phyloP scores from a whole-genome alignment of 2,329 filamentous ascomycete species.

The Aspergillus jensenii region DNA sequence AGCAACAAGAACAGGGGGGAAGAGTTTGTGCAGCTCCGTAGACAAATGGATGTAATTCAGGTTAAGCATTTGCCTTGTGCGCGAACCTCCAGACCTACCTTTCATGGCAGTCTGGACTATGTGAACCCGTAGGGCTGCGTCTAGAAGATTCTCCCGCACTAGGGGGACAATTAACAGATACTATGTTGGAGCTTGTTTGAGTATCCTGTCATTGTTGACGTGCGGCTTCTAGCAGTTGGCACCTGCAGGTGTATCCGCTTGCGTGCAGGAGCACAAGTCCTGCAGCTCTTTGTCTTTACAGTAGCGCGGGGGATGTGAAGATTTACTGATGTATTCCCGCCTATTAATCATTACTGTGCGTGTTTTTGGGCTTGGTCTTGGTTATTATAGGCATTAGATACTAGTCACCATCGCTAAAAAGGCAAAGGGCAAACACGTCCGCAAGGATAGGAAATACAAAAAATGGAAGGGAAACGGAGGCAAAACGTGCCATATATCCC shows the following conservation, averaged over 20 bases:
- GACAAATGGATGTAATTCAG: no score
- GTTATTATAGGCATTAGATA: no score
- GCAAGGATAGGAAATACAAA: not conserved
- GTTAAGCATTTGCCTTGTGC: no score
- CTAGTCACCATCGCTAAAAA: no score
- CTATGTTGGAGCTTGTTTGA: not conserved
- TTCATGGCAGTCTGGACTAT: no score
- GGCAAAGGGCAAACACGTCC: not conserved
- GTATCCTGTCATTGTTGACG: not conserved
- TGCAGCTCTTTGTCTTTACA: not conserved
- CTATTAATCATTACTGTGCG: no score
- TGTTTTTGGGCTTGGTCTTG: no score
- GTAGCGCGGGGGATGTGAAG: not conserved
- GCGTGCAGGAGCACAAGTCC: not conserved
- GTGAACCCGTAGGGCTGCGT: no score
- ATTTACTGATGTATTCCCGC: not conserved
- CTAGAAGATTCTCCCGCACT: no score
- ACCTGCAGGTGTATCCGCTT: not conserved
- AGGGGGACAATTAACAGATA: not conserved
- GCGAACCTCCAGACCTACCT: no score
- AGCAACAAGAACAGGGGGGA: no score
- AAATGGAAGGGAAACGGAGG: not conserved
- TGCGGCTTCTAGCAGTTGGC: not conserved
- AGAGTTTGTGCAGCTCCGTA: no score
- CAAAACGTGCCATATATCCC: not conserved